Conservation (phyloP, 1,284 basidiomycete species). For the Phenoliferia sp. region DNA sequence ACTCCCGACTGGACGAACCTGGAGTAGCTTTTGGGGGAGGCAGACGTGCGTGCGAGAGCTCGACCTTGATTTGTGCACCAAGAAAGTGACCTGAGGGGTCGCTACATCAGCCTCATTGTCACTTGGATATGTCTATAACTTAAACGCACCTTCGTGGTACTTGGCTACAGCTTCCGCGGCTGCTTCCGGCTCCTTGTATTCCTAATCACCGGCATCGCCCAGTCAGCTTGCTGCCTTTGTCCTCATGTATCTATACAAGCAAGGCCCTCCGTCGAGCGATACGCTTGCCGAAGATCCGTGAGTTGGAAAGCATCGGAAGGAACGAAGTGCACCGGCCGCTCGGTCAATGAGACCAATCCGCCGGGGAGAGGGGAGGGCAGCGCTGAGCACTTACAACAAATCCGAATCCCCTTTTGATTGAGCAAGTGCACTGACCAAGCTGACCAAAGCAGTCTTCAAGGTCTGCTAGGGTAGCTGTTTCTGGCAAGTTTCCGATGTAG, state of each 20-base stretch:
- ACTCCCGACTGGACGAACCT: background rate
- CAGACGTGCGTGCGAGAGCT: slow-evolving; percentile 25
- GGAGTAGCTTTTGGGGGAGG: background rate
- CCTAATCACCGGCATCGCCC: slow-evolving; percentile 16
- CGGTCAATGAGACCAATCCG: background rate
- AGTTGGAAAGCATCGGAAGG: no score
- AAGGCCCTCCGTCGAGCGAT: background rate
- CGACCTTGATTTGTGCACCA: slow-evolving; percentile 36
- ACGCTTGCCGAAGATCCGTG: no score
- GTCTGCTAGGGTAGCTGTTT: slow-evolving; percentile 32
- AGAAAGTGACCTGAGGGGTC: slow-evolving; percentile 34
- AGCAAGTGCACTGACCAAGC: slow-evolving; percentile 33
- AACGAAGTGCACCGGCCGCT: no score
- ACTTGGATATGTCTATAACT: background rate
- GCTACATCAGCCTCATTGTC: background rate
- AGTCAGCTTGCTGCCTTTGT: background rate
- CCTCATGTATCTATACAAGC: background rate
- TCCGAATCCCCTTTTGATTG: slow-evolving; percentile 35
- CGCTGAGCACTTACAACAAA: slow-evolving; percentile 38
- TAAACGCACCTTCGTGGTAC: slow-evolving; percentile 33
- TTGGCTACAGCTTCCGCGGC: slow-evolving; percentile 35
- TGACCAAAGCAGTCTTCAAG: slow-evolving; percentile 38
- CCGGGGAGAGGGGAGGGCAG: background rate
- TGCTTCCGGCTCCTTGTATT: slow-evolving; percentile 25
- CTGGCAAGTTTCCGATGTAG: slow-evolving; percentile 36